Evolutionary conservation across 2,329 filamentous ascomycete genomes (phyloP).

Genomic region (Acrocalymma vagum): DNA sequence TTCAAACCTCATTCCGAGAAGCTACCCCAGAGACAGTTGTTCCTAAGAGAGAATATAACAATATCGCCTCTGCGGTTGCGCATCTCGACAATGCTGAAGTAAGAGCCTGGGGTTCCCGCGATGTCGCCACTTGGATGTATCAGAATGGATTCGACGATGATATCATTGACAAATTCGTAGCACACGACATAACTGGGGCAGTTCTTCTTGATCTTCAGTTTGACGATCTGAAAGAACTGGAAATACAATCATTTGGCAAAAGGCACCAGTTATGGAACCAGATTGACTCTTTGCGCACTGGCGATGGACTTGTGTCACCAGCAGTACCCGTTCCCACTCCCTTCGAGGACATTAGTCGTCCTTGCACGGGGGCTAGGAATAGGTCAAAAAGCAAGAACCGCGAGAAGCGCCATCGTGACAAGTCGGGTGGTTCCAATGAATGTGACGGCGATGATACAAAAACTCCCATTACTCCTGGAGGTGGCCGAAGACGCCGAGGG

Average conservation of each 20-base stretch:
- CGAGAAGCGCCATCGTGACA: conserved; percentile 38
- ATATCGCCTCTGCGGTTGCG: conserved; percentile 62
- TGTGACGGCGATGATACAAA: conserved; percentile 34
- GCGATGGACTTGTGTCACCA: conserved; percentile 49
- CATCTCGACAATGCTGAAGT: conserved; percentile 68
- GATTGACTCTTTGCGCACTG: conserved; percentile 71
- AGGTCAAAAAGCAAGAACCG: conserved; percentile 47
- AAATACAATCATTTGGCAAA: conserved; percentile 83
- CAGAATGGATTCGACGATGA: conserved; percentile 79
- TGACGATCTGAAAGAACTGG: conserved; percentile 83
- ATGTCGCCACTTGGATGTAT: conserved; percentile 88
- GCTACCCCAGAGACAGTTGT: conserved; percentile 46
- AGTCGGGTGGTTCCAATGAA: conserved; percentile 30
- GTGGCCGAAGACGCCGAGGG: conserved; percentile 48
- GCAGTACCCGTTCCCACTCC: conserved; percentile 55
- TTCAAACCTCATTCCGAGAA: conserved; percentile 52
- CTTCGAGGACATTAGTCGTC: conserved; percentile 57
- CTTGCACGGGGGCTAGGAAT: conserved; percentile 48
- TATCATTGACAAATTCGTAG: conserved; percentile 83
- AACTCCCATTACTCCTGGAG: conserved; percentile 42
- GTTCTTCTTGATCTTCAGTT: conserved; percentile 92
- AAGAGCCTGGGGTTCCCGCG: conserved; percentile 74
- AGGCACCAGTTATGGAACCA: conserved; percentile 82
- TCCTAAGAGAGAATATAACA: conserved; percentile 56
- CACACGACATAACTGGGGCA: conserved; percentile 90